phyloP scores from a whole-genome alignment of 305 asterid genomes.

The Fraxinus xanthoxyloides region DNA sequence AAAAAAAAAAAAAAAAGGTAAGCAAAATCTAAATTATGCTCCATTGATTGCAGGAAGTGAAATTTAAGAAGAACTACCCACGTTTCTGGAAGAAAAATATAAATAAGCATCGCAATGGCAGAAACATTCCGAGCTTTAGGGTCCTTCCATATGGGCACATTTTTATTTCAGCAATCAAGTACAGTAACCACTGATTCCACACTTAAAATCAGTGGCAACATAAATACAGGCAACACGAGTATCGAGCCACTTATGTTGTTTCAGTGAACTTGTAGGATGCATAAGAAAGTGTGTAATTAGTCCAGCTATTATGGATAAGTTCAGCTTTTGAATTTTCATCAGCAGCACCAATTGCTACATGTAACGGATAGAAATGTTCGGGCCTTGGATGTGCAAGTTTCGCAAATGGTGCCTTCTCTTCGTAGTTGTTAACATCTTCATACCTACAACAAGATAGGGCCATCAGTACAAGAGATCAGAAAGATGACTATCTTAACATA shows the following conservation, averaged over 20 bases:
- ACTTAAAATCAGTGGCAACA: not conserved
- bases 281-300: conserved; percentile 44
- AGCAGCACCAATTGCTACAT: conserved; percentile 66
- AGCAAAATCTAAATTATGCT: not conserved
- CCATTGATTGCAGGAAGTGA: not conserved
- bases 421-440: conserved; percentile 47
- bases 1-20: not conserved
- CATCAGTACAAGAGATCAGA: not conserved
- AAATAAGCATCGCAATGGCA: not conserved
- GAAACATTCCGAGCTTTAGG: not conserved
- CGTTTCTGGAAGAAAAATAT: not conserved
- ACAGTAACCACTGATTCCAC: not conserved
- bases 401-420: conserved; percentile 51
- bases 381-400: conserved; percentile 64
- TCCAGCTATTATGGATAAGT: conserved; percentile 64
- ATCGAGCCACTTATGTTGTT: conserved; percentile 21
- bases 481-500: not conserved
- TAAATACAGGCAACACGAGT: not conserved
- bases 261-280: conserved; percentile 61
- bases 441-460: conserved; percentile 25
- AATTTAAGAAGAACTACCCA: not conserved
- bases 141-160: not conserved
- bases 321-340: conserved; percentile 54
- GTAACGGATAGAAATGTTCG: conserved; percentile 59
- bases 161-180: not conserved